Evolutionary conservation across 2,329 filamentous ascomycete species (phyloP).

Genomic region (Penicillium sp.): DNA sequence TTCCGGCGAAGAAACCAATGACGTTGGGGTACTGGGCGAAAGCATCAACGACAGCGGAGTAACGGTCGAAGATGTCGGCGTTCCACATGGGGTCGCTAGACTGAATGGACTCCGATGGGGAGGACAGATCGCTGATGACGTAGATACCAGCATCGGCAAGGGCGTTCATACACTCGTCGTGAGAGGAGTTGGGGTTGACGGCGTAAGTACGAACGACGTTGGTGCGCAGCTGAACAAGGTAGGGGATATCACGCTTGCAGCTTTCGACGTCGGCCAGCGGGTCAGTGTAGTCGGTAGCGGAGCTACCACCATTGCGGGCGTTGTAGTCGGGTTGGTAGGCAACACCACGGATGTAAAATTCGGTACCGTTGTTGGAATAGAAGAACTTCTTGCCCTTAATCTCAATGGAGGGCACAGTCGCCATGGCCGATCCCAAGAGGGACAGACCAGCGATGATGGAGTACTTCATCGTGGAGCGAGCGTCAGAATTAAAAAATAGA

Average conservation of each 20-base stretch:
- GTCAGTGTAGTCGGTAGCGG: conserved; percentile 64
- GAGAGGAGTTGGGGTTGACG: conserved; percentile 75
- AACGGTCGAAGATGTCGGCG: conserved; percentile 72
- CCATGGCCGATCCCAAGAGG: conserved; percentile 51
- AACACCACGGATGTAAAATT: conserved; percentile 84
- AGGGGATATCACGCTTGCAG: conserved; percentile 84
- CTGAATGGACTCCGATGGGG: conserved; percentile 81
- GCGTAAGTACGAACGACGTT: conserved; percentile 97
- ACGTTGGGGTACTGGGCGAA: conserved; percentile 83
- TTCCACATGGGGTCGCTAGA: conserved; percentile 78
- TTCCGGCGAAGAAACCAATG: conserved; percentile 97
- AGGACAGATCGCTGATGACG: conserved; percentile 84
- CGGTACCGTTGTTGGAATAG: conserved; percentile 74
- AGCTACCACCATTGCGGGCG: conserved; percentile 48
- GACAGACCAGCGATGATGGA: conserved; percentile 54
- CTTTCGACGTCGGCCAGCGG: conserved; percentile 70
- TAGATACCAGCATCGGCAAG: conserved; percentile 89
- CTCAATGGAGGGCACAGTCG: conserved; percentile 55
- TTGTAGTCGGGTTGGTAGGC: conserved; percentile 79
- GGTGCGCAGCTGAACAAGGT: conserved; percentile 74
- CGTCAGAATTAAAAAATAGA: conserved; percentile 2
- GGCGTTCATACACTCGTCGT: conserved; percentile 79
- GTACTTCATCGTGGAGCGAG: conserved; percentile 53
- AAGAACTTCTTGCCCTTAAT: conserved; percentile 87
- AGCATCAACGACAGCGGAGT: conserved; percentile 78